These are phyloP conservation scores for Fusarium sp. DNA, from an alignment of 2,329 filamentous ascomycete species.

Conservation along the genomic window DNA sequence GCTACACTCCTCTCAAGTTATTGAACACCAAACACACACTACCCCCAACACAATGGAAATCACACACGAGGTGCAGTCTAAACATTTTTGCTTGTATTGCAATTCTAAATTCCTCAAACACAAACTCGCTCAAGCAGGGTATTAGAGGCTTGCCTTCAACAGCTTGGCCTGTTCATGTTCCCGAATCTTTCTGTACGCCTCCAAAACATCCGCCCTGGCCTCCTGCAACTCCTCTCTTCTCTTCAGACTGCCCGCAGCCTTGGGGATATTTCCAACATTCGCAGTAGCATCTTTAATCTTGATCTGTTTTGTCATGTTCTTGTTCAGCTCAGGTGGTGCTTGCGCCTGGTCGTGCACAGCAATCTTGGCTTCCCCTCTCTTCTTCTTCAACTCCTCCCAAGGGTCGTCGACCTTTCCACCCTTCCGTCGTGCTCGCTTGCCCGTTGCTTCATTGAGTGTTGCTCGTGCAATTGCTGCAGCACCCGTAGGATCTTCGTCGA, in stretches of 20 bases:
- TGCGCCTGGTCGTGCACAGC: conserved; percentile 70
- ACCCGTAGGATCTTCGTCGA: conserved; percentile 65
- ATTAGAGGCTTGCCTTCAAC: conserved; percentile 9
- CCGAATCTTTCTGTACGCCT: conserved; percentile 52
- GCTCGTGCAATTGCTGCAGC: conserved; percentile 58
- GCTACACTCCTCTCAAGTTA: not conserved
- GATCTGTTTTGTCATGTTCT: conserved; percentile 49
- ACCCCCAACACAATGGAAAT: not conserved
- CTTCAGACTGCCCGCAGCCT: conserved; percentile 51
- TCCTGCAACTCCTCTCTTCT: conserved; percentile 53
- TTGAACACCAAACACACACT: not conserved
- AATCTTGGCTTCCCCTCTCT: conserved; percentile 65
- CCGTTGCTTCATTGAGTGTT: conserved; percentile 47
- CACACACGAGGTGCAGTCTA: not conserved
- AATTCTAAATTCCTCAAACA: not conserved
- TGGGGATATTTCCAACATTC: conserved; percentile 51
- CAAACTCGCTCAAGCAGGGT: conserved; percentile 2
- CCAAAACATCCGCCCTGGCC: conserved; percentile 49
- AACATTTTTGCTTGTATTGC: not conserved
- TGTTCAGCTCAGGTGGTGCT: conserved; percentile 79
- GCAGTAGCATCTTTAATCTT: conserved; percentile 48
- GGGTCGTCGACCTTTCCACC: conserved; percentile 73
- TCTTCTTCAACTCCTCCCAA: conserved; percentile 78
- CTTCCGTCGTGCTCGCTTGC: conserved; percentile 55
- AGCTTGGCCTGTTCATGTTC: conserved; percentile 52